Base-by-base conservation (phyloP, 2,329 filamentous ascomycete genomes). In the Paraconiothyrium brasiliense region DNA sequence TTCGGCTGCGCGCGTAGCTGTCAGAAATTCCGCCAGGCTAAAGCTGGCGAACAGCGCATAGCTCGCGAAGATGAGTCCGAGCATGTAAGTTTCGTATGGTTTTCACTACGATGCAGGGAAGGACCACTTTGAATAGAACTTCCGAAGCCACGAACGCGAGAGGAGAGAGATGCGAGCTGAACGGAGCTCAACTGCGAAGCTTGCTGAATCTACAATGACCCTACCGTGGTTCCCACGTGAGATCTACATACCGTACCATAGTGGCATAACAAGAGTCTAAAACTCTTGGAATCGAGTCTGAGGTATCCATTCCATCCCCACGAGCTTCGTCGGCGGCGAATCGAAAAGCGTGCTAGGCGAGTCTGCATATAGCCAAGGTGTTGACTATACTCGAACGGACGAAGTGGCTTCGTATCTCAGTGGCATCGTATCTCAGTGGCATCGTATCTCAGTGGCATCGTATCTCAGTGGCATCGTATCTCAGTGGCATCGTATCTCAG, bases 11-110 rank as follows among this genome's bases (percentile, higher is more conserved):
- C 59, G 62, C 7, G 69, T 60, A 24, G 67, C 54, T 20, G 63
- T 62, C 16, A 69, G 51, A 7, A 65, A 32, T 34, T 58, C 44
- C 27, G 65, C 68, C 60, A 66, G 58, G 67, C 63, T 68, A 60
- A 30, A 61, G 43, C 63, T 37, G 27, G 57, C 46, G 22, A 65
- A 59, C 54, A 71, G 63, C 49, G 63, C 65, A 22, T 62, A 68
- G 41, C 57, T 54, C 9, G 64, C 22, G 27, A 67, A 39, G 43
- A 62, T 16, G 27, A 44, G 54, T 7, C 52, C 37, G 44, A 59
- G 56, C 66, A 68, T 68, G 20, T n/a, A 61, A 54, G 47, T 46
- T 22, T 3, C 16, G n/a, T 39, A 37, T n/a, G 37, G 49, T 22
- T 54, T 44, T 37, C 4, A 20, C 5, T 43, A 13, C 47, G 27